Base-by-base conservation (phyloP, 148 eudicot genomes). In the Silene uniflora region DNA sequence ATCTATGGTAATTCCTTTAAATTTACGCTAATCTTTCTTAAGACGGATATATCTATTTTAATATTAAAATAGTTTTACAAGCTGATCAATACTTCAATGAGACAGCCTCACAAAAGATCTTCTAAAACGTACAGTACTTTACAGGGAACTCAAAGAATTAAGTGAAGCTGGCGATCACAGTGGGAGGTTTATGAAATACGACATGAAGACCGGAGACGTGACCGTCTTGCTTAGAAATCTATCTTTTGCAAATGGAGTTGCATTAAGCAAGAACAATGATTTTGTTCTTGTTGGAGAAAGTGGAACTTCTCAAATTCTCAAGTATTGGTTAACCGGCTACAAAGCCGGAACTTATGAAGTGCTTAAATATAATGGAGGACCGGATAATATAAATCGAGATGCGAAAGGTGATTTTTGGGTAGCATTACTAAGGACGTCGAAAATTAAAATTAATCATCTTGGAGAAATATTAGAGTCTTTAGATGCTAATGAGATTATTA, bases 271-370 rank as follows among this genome's bases (percentile, higher is more conserved):
- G 12, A 72, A 76, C 42, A 73, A 69, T 9, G 64, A 78, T 4
- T 85, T 58, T n/a, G 3, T 85, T 3, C 63, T 79, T 3, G 81
- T 85, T 1, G 75, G 74, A 1, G 87, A 85, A 75, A 69, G 75
- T 5, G 73, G 66, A 0, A 35, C 69, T 1, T 19, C 18, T 22
- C 67, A 69, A 21, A 56, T 85, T 5, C 52, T 2, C 4, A 76
- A 24, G 67, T 85, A 55, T 54, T 82, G 87, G 85, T 60, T 85
- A 2, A 59, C 12, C 2, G 87, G 87, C n/a, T 73, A 67, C 0
- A 73, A 60, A 27, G 62, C 62, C 0, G 64, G 77, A 22, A 67
- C 67, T 11, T 56, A 54, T 12, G 80, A 82, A 24, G 65, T 82
- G 17, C 56, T 73, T 8, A 44, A 17, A 61, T 46, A 82, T 1